Evolutionary conservation across 2,329 filamentous ascomycete species (phyloP), one percentile per base, ranked within the genome.

Genomic region (Phoma sp.): DNA sequence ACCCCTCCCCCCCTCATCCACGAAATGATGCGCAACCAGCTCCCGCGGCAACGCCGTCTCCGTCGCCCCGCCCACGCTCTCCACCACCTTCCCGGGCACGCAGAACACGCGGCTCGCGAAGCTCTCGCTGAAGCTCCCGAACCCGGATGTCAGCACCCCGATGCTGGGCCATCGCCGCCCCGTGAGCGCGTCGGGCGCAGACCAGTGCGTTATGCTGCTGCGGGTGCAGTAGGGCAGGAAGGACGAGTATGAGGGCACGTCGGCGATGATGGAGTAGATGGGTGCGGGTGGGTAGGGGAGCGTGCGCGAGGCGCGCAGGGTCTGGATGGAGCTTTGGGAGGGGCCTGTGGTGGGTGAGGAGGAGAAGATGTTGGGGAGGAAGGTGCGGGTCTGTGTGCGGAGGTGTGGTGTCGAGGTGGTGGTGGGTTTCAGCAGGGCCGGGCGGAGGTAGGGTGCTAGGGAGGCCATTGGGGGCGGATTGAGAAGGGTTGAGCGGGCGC

Each of bases 151-250:
- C 10, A 99, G 80, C 68, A 89, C 87, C 11, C 91, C 95, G 59
- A 88, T 83, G 25, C 86, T 83, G 0, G 95, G 95, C 81, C 85
- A 90, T 38, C 75, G 77, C 37, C 79, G 80, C 25, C 77, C 76
- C 46, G 79, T 66, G 40, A 55, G 5, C 55, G 77, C 57, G 67
- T 84, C 80, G 7, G 84, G 79, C 10, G 72, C 48, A 6, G 90
- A 88, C 83, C 89, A 91, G 54, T 82, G 80, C 1, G 91, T 96
- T 36, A 98, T 91, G 57, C 81, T 83, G 33, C 90, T 93, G 40
- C 80, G 81, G 38, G 85, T 83, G 78, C 93, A 96, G 83, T 96
- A 97, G 9, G 95, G 95, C n/a, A 99, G 85, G 81, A 98, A 99
- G 61, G 80, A 74, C 33, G 83, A 80, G 83, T 99, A 99, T 59